Evolutionary conservation across 2,329 filamentous ascomycete genomes (phyloP).

Genomic region (Botrytis deweyae): DNA sequence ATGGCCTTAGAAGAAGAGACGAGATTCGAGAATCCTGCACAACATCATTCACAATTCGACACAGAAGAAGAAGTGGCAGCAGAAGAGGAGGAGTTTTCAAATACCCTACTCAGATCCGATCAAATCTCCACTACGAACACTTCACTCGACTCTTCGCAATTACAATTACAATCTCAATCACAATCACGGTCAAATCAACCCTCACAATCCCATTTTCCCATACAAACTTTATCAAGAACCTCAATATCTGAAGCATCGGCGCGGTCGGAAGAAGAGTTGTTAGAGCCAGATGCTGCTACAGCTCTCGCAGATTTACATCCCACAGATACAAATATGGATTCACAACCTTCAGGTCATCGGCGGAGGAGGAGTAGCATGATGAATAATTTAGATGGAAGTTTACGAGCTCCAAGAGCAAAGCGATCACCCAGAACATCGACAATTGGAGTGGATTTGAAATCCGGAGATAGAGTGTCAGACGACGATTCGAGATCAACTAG

Average conservation of each 20-base stretch:
- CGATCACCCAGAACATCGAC: conserved; percentile 27
- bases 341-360: conserved; percentile 35
- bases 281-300: conserved; percentile 32
- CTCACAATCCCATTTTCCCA: conserved; percentile 23
- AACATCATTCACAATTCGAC: conserved; percentile 15
- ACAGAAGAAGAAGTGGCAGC: not conserved
- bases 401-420: conserved; percentile 19
- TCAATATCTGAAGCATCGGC: conserved; percentile 24
- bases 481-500: conserved; percentile 38
- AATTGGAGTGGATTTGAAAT: conserved; percentile 29
- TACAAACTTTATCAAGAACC: conserved; percentile 24
- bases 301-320: conserved; percentile 28
- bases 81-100: not conserved
- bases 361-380: conserved; percentile 39
- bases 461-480: conserved; percentile 28
- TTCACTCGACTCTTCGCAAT: not conserved
- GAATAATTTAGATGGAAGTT: conserved; percentile 29
- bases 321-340: conserved; percentile 32
- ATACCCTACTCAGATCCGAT: not conserved
- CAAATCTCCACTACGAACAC: conserved; percentile 5
- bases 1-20: conserved; percentile 1
- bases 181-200: not conserved
- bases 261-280: conserved; percentile 25
- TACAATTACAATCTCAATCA: not conserved
- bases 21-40: not conserved